Conservation (phyloP, 345 rosid species). For the Atalantia buxifolia region DNA sequence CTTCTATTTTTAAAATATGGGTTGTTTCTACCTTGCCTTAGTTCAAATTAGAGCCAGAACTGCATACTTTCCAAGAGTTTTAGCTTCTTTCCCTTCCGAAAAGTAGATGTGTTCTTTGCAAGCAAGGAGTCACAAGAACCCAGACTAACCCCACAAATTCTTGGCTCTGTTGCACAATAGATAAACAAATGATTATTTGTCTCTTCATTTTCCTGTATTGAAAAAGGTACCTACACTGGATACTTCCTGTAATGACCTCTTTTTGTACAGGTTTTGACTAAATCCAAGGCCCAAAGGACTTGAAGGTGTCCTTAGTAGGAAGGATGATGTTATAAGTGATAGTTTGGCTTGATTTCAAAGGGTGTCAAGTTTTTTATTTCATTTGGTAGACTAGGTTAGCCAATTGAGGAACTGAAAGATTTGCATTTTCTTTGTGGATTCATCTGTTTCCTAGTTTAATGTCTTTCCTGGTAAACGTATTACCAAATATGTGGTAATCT, state of each 20-base stretch:
- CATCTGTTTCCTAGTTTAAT: neutral
- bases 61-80: neutral
- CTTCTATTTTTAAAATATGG: no score
- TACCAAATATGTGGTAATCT: neutral
- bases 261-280: neutral
- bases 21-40: no score
- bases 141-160: neutral
- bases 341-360: neutral
- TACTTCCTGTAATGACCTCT: neutral
- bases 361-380: neutral
- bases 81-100: neutral
- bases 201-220: neutral
- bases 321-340: neutral
- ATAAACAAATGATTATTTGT: neutral
- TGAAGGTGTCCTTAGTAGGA: neutral
- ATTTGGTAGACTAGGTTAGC: neutral
- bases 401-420: neutral
- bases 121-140: neutral
- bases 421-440: neutral
- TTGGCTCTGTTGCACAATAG: neutral
- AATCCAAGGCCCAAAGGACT: neutral
- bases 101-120: neutral
- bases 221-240: neutral
- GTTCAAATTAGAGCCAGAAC: no score
- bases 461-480: neutral